Evolutionary conservation across 2,329 filamentous ascomycete genomes (phyloP).

Genomic region (Hymenoscyphus occultus): DNA sequence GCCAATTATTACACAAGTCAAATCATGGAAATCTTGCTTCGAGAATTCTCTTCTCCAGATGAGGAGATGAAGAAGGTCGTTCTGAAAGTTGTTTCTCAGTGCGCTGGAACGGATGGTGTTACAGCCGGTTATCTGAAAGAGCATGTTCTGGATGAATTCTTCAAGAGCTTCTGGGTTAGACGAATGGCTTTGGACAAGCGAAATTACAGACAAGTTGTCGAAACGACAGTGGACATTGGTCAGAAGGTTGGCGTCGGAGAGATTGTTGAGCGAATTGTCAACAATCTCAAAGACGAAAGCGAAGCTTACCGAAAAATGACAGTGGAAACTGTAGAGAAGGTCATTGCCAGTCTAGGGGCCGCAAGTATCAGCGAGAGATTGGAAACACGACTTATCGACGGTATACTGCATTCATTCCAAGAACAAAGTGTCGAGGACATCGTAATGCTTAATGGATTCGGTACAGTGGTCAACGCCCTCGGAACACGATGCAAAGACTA

Average conservation of each 20-base stretch:
- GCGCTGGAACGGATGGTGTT: conserved; percentile 89
- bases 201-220: conserved; percentile 96
- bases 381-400: conserved; percentile 91
- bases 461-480: conserved; percentile 93
- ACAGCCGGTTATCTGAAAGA: conserved; percentile 94
- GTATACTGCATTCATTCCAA: conserved; percentile 94
- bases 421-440: conserved; percentile 97
- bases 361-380: conserved; percentile 90
- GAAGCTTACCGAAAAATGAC: conserved; percentile 99
- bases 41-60: conserved; percentile 94
- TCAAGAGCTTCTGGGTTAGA: conserved; percentile 98
- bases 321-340: conserved; percentile 94
- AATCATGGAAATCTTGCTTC: conserved; percentile 96
- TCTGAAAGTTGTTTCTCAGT: conserved; percentile 94
- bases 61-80: conserved; percentile 99
- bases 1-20: conserved; percentile 98
- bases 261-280: conserved; percentile 89
- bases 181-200: conserved; percentile 96
- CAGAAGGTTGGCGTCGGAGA: conserved; percentile 98
- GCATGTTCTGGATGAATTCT: conserved; percentile 91
- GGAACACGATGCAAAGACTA: conserved; percentile 94
- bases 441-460: conserved; percentile 95
- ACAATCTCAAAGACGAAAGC: conserved; percentile 96
- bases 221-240: conserved; percentile 94
- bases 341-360: conserved; percentile 87